These are phyloP conservation scores for Annona squamosa DNA, from an alignment of 164 flowering plant species.

Conservation along the genomic window DNA sequence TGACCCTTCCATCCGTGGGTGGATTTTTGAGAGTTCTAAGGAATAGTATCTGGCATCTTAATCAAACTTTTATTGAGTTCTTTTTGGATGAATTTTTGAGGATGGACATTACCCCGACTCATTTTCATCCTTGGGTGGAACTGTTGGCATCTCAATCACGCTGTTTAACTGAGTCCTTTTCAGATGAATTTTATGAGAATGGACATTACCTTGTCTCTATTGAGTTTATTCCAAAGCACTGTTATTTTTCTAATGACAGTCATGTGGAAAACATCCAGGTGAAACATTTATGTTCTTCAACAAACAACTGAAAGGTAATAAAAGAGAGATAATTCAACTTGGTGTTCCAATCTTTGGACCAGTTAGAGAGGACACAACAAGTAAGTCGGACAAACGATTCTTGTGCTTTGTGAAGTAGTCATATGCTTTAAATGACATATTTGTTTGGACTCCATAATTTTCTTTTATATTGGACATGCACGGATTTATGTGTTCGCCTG, in stretches of 20 bases:
- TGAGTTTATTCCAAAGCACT: background rate
- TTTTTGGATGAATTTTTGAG: too few relatives aligned
- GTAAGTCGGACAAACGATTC: constrained; percentile 21
- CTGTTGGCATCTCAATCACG: background rate
- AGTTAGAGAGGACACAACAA: constrained; percentile 45
- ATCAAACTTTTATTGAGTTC: too few relatives aligned
- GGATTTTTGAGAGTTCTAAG: too few relatives aligned
- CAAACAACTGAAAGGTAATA: constrained; percentile 80
- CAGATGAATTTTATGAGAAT: background rate
- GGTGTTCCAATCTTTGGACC: constrained; percentile 87
- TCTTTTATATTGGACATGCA: background rate
- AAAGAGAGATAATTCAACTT: constrained; percentile 84
- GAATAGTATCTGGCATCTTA: too few relatives aligned
- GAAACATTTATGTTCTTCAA: constrained; percentile 80
- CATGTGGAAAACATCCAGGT: constrained; percentile 34
- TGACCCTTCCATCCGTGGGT: too few relatives aligned
- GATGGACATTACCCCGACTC: too few relatives aligned
- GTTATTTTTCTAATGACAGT: constrained; percentile 1
- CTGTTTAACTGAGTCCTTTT: too few relatives aligned
- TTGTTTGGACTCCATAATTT: background rate
- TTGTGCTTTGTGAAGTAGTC: background rate
- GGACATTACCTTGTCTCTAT: background rate
- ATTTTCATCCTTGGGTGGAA: too few relatives aligned
- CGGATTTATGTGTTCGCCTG: background rate
- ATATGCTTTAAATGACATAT: background rate